Evolutionary conservation across 2,329 filamentous ascomycete genomes (phyloP).

Genomic region (Sclerotinia minor): DNA sequence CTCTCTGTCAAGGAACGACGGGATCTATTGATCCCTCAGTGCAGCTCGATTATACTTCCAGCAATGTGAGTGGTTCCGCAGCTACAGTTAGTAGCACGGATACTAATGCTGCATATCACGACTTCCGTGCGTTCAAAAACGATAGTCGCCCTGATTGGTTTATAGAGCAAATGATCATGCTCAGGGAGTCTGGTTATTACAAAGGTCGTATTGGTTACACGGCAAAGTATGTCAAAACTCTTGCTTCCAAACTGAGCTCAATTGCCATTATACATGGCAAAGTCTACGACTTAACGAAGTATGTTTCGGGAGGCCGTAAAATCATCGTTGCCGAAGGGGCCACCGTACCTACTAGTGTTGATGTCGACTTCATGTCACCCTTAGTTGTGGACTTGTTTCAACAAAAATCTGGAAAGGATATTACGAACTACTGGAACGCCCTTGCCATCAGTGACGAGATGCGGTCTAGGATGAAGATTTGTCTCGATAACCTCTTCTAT

Average conservation of each 20-base stretch:
- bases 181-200: slow-evolving; percentile 71
- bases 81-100: slow-evolving; percentile 67
- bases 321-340: slow-evolving; percentile 58
- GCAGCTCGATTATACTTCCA: slow-evolving; percentile 78
- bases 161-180: slow-evolving; percentile 77
- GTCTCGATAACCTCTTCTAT: slow-evolving; percentile 93
- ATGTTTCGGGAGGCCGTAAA: slow-evolving; percentile 72
- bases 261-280: slow-evolving; percentile 77
- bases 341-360: slow-evolving; percentile 48
- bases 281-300: slow-evolving; percentile 88
- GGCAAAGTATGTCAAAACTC: slow-evolving; percentile 69
- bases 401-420: slow-evolving; percentile 71
- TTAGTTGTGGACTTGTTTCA: slow-evolving; percentile 76
- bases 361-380: slow-evolving; percentile 79
- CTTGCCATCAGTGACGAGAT: slow-evolving; percentile 58
- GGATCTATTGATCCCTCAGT: slow-evolving; percentile 68
- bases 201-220: slow-evolving; percentile 89
- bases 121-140: slow-evolving; percentile 83
- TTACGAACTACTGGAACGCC: slow-evolving; percentile 79
- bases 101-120: slow-evolving; percentile 78
- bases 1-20: slow-evolving; percentile 77
- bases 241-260: slow-evolving; percentile 61
- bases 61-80: slow-evolving; percentile 71
- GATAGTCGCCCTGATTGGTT: slow-evolving; percentile 91
- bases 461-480: slow-evolving; percentile 71